phyloP scores from a whole-genome alignment of 331 rosid species.

The Rosa hybrid region DNA sequence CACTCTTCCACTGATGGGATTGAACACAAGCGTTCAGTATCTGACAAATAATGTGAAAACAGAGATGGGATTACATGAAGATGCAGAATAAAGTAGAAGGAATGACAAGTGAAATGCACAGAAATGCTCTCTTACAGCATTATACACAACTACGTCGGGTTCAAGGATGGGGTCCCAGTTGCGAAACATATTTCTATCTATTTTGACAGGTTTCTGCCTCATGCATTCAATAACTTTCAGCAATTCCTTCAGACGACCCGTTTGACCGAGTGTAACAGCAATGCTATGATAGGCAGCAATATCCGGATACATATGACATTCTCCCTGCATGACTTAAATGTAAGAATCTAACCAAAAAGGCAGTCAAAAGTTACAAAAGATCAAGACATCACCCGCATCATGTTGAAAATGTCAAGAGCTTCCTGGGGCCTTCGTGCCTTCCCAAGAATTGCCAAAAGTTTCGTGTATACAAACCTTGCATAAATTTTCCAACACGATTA shows the following conservation, averaged over 20 bases:
- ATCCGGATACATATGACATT: conserved; percentile 72
- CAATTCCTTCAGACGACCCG: conserved; percentile 79
- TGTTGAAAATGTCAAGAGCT: conserved; percentile 73
- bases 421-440: conserved; percentile 77
- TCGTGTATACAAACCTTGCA: conserved; percentile 85
- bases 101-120: conserved; percentile 20
- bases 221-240: conserved; percentile 69
- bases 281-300: conserved; percentile 92
- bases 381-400: conserved; percentile 70
- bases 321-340: conserved; percentile 58
- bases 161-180: conserved; percentile 83
- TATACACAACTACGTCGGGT: conserved; percentile 86
- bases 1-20: conserved; percentile 79
- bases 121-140: conserved; percentile 64
- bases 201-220: conserved; percentile 69
- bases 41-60: conserved; percentile 46
- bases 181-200: conserved; percentile 33
- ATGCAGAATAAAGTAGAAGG: conserved; percentile 23
- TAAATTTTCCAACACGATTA: conserved; percentile 18
- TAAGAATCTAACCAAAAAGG: conserved; percentile 34
- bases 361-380: conserved; percentile 32
- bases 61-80: conserved; percentile 20
- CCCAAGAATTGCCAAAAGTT: conserved; percentile 88
- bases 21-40: conserved; percentile 88
- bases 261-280: conserved; percentile 93